phyloP scores from a whole-genome alignment of 495 filamentous ascomycete genomes.

The Penicillium psychrofluorescens region DNA sequence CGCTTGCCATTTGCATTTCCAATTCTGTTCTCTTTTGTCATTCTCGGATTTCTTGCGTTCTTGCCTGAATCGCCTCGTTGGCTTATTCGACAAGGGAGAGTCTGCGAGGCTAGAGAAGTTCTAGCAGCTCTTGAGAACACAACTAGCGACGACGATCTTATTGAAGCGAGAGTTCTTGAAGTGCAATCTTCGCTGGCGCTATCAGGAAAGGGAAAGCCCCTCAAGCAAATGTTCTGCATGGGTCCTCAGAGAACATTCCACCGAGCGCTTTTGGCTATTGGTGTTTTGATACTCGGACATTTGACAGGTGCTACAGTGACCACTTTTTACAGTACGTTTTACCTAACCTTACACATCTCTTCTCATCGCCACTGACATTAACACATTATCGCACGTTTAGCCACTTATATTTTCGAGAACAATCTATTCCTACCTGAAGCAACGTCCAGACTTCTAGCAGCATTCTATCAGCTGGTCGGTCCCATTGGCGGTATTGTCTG shows the following conservation, averaged over 20 bases:
- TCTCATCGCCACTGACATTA: background rate
- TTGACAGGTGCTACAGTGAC: conserved; percentile 17
- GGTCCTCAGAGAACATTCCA: conserved; percentile 16
- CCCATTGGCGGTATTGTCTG: conserved; percentile 12
- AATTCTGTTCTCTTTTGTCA: conserved; percentile 18
- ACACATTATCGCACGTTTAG: background rate
- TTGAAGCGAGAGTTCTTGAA: conserved; percentile 11
- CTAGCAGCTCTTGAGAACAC: conserved; percentile 35
- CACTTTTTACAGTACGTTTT: conserved; percentile 19
- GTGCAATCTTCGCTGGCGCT: conserved; percentile 13
- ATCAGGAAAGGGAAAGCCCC: conserved; percentile 1
- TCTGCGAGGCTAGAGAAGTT: conserved; percentile 22
- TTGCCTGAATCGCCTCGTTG: conserved; percentile 40
- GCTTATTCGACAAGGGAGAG: conserved; percentile 29
- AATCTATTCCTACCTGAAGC: conserved; percentile 9
- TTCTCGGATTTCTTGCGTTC: conserved; percentile 25
- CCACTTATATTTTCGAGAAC: conserved; percentile 16
- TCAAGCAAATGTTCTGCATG: conserved; percentile 11
- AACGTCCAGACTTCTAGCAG: conserved; percentile 14
- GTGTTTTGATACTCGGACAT: conserved; percentile 12
- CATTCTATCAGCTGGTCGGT: conserved; percentile 11
- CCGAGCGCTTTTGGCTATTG: conserved; percentile 12
- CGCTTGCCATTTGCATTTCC: conserved; percentile 44
- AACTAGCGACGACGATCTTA: conserved; percentile 13
- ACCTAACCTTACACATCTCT: too few species aligned